phyloP scores from a whole-genome alignment of 2,329 filamentous ascomycete genomes.

The Clonostachys rhizophaga region DNA sequence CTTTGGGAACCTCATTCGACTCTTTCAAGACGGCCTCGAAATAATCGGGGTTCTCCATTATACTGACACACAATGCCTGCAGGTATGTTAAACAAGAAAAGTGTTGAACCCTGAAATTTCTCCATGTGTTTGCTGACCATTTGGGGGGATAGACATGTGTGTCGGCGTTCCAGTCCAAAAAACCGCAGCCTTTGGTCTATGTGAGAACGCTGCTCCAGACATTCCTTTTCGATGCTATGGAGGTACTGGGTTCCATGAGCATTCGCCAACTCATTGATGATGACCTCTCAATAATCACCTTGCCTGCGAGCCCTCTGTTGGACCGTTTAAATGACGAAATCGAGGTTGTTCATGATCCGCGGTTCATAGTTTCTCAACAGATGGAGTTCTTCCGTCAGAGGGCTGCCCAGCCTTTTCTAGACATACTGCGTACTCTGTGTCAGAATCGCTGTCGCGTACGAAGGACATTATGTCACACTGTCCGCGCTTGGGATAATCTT shows the following conservation, averaged over 20 bases:
- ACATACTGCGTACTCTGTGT: constrained; percentile 78
- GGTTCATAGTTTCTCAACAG: constrained; percentile 65
- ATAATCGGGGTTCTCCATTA: constrained; percentile 65
- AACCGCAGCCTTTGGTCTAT: constrained; percentile 79
- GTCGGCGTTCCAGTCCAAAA: constrained; percentile 69
- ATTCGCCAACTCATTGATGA: constrained; percentile 74
- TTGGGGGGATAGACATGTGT: constrained; percentile 59
- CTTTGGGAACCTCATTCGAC: constrained; percentile 60
- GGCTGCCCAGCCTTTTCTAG: constrained; percentile 69
- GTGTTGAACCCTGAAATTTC: background rate
- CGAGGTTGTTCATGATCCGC: constrained; percentile 68
- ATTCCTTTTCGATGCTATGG: constrained; percentile 69
- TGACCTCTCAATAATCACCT: constrained; percentile 72
- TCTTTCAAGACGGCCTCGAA: constrained; percentile 70
- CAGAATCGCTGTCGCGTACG: constrained; percentile 88
- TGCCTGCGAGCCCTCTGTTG: constrained; percentile 67
- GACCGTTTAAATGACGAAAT: constrained; percentile 72
- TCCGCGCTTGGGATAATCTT: constrained; percentile 78
- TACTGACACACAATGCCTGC: constrained; percentile 61
- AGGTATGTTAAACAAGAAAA: constrained; percentile 42
- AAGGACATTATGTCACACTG: constrained; percentile 81
- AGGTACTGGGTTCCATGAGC: constrained; percentile 62
- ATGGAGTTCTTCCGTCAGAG: constrained; percentile 67
- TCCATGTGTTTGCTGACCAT: background rate
- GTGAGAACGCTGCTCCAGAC: constrained; percentile 76